These are phyloP conservation scores for Phalaenopsis equestris DNA, from an alignment of 106 monocot species.

Conservation along the genomic window DNA sequence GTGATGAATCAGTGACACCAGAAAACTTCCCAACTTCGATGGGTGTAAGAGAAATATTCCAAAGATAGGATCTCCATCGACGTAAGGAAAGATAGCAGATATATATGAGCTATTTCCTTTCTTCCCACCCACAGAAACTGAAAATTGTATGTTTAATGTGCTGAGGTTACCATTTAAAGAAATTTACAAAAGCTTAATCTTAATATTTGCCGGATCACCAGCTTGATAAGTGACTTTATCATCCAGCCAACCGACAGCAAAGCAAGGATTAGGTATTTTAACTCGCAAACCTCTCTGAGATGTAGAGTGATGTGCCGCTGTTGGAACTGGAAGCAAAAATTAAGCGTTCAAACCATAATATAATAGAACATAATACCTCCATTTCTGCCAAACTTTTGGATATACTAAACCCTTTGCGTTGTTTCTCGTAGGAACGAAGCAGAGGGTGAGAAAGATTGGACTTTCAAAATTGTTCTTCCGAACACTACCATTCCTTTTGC, in stretches of 20 bases:
- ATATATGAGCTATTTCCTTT: conserved; percentile 62
- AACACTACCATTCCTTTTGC: no score
- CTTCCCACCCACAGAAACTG: no score
- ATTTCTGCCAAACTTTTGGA: no score
- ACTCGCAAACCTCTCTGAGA: conserved; percentile 10
- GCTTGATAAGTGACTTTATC: conserved; percentile 51
- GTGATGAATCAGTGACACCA: conserved; percentile 54
- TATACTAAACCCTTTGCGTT: no score
- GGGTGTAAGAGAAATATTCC: conserved; percentile 66
- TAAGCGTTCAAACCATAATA: no score
- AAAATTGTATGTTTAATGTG: conserved; percentile 9
- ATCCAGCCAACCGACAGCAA: conserved; percentile 54
- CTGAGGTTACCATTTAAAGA: conserved; percentile 9
- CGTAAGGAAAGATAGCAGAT: conserved; percentile 36
- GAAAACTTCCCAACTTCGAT: conserved; percentile 52
- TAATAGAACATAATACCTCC: no score
- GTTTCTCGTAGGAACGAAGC: no score
- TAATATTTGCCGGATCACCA: conserved; percentile 54
- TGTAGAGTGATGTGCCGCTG: no score
- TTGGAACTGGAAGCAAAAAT: no score
- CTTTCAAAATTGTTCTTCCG: no score
- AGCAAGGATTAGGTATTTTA: conserved; percentile 22
- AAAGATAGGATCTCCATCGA: conserved; percentile 39
- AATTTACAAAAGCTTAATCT: conserved; percentile 32
- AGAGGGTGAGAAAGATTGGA: no score